Evolutionary conservation across 129 eudicot species (phyloP), one percentile per base, ranked within the genome.

Genomic region (Centaurea solstitialis): DNA sequence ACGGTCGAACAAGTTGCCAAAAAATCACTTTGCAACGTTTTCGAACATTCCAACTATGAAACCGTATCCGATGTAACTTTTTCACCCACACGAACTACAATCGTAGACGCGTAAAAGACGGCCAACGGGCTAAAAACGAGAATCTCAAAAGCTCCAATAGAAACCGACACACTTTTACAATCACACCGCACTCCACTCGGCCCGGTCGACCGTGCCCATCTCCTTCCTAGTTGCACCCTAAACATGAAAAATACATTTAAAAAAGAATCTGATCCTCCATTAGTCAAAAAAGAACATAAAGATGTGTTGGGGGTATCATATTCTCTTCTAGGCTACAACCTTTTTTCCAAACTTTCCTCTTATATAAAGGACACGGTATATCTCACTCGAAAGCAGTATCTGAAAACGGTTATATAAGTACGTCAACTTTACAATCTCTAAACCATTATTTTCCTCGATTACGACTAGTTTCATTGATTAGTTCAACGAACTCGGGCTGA

Each of bases 221-320:
- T 23, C 50, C 43, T 26, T 82, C 50, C 24, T 69, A 11, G 11
- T 38, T 33, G 73, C 10, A 47, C 22, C 53, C 70, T 4, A 24
- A 82, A 70, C 81, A 35, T 70, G 66, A 57, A 17, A 23, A 73
- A 26, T 39, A 61, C 12, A 76, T 76, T 59, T 33, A n/a, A 5
- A n/a, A 70, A 20, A 59, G 83, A 59, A 79, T 79, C 41, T 37
- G 77, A 71, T 79, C 30, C 83, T 38, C 64, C 72, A 15, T 39
- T 79, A 59, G 47, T 9, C 0, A 61, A 79, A 70, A 79, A 47
- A 45, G 6, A 47, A 69, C 9, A 18, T 10, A 1, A 20, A 57
- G 10, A 57, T 21, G 53, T 79, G 72, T 71, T 37, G 18, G 41
- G 77, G 40, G 83, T 10, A 79, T 79, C 77, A 79, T 40, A 76